phyloP scores from a whole-genome alignment of 2,329 filamentous ascomycete species.

The Xenoacremonium recifei region DNA sequence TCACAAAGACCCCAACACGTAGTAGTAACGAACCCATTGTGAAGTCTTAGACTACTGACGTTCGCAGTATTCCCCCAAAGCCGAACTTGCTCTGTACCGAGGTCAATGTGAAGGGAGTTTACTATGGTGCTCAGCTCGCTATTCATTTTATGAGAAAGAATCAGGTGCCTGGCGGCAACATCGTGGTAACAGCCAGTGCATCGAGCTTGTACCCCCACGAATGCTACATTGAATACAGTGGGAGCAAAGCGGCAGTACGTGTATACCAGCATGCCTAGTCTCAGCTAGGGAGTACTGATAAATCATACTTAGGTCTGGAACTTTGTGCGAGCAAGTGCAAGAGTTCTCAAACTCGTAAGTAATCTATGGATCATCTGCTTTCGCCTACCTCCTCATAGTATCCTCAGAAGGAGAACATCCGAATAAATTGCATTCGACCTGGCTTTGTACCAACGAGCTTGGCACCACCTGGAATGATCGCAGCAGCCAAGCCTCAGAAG shows the following conservation, averaged over 20 bases:
- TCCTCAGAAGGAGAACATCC: conserved; percentile 45
- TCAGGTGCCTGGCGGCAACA: conserved; percentile 38
- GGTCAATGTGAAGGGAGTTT: conserved; percentile 49
- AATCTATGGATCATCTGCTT: neutral
- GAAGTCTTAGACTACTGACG: conserved; percentile 1
- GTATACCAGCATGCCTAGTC: no score
- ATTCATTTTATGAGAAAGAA: conserved; percentile 55
- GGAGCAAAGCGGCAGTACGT: conserved; percentile 46
- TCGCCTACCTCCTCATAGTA: no score
- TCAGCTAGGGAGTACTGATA: no score
- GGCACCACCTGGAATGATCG: conserved; percentile 42
- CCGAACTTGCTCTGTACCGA: conserved; percentile 46
- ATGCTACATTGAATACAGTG: conserved; percentile 47
- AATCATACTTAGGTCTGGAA: conserved; percentile 20
- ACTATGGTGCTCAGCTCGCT: conserved; percentile 48
- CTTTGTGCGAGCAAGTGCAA: conserved; percentile 39
- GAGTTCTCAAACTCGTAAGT: conserved; percentile 35
- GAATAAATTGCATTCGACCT: conserved; percentile 47
- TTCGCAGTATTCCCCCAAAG: conserved; percentile 35
- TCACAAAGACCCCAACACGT: conserved; percentile 14
- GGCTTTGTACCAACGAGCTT: conserved; percentile 45
- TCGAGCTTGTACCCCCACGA: conserved; percentile 42
- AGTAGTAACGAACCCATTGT: neutral
- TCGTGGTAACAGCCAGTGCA: conserved; percentile 43
- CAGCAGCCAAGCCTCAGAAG: conserved; percentile 35